Evolutionary conservation across 306 rosid species (phyloP), one percentile per base, ranked within the genome.

Genomic region (Fragaria vesca): DNA sequence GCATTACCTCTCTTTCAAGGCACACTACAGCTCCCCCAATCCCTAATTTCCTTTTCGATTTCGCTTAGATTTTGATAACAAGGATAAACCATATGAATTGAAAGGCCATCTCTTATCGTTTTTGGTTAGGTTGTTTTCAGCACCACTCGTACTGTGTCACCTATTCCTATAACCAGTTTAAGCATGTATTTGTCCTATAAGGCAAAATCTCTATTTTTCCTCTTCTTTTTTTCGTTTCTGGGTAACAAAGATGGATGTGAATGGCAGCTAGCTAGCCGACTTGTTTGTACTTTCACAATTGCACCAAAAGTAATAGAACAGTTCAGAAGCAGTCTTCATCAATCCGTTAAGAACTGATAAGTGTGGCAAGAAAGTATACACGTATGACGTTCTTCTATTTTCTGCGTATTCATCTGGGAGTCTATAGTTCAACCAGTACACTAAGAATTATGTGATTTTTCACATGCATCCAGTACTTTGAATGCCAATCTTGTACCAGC

Each of bases 151-250:
- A 10, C 52, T 71, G 79, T 71, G 79, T 75, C 73, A 71, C 80
- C 68, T 71, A 50, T 48, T 55, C 8, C 24, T 30, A 24, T 69
- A 55, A 76, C 34, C 80, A 70, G 51, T 7, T 57, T 50, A 75
- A 73, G 42, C 80, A 73, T 45, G 80, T 47, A 42, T 74, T 66
- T 83, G 88, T 82, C 85, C 45, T 84, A 34, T 84, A 77, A 86
- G 83, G 83, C 80, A 24, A 30, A 72, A 60, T 85, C 73, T 36
- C 24, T 30, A 8, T 43, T 24, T 38, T 61, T 48, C 12, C 4
- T 67, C 36, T 32, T 5, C 66, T 12, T 26, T 43, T 47, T 17
- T 78, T 32, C 7, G 6, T 65, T 69, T 51, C 68, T 60, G 55
- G 48, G 80, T n/a, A 57, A 21, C 6, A 57, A 47, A 63, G 55